Base-by-base conservation (phyloP, 306 rosid genomes). In the Citrullus mucosospermus region DNA sequence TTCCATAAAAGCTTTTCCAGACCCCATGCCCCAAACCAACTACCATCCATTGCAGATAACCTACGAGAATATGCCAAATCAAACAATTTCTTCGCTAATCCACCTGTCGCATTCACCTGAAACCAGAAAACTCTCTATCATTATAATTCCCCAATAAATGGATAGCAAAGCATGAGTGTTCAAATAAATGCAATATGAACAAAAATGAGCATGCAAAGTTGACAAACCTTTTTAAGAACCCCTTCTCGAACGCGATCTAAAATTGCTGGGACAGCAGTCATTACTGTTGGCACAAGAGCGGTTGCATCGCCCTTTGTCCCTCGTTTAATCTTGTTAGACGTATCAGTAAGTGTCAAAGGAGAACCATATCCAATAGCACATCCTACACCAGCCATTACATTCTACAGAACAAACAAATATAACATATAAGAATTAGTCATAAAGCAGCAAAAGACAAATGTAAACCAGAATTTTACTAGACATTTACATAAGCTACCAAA, bases 21-120 rank as follows among this genome's bases (percentile, higher is more conserved):
- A 51, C 99, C 98, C 92, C 96, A 91, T 68, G 98, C 97, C 34
- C 99, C 98, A 85, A 96, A 85, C 99, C 97, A 95, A 88, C 96
- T 86, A 67, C 99, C 99, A 84, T 92, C 88, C 58, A 91, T 81
- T 60, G 97, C 92, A 56, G 83, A 87, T 87, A 92, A 84, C 85
- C 99, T 92, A 80, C 98, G 93, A 63, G 87, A 43, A 89, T 86
- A 96, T 80, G 98, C 98, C 86, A 92, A 87, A 82, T 91, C 78
- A 91, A 96, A 96, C 91, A 96, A 84, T 77, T 67, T 88, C 86
- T 91, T 86, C 54, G 98, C 78, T 18, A 92, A 53, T 62, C 99
- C 99, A 65, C 97, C 99, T 58, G 87, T 91, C 54, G 86, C 79
- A 84, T 90, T 90, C 72, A 96, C 93, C 98, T 96, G 88, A 77